These are phyloP conservation scores for Austroboletus olivaceoglutinosus DNA, from an alignment of 1,284 basidiomycete species.

Conservation along the genomic window DNA sequence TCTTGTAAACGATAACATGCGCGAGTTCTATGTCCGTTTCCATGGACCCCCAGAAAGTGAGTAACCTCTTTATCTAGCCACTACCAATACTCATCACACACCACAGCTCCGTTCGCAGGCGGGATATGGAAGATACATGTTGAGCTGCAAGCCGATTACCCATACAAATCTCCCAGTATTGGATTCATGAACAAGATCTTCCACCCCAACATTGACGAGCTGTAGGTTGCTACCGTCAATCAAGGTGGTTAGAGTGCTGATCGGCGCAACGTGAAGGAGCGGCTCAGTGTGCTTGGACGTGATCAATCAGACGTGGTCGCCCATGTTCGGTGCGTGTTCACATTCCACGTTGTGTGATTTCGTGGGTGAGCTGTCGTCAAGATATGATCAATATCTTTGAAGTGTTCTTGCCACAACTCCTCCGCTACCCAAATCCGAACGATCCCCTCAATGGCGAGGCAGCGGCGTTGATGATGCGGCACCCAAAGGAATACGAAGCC, in stretches of 20 bases:
- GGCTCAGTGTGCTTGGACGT: conserved; percentile 96
- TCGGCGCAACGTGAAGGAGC: conserved; percentile 52
- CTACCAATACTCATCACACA: conserved; percentile 11
- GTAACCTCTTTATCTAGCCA: conserved; percentile 34
- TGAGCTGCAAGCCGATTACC: conserved; percentile 98
- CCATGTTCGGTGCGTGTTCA: conserved; percentile 82
- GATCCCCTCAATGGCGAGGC: conserved; percentile 98
- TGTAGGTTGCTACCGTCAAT: conserved; percentile 50
- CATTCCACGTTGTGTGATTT: conserved; percentile 1
- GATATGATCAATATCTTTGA: conserved; percentile 99
- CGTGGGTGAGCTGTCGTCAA: conserved; percentile 32
- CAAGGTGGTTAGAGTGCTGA: not conserved
- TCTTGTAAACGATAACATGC: conserved; percentile 98
- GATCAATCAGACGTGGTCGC: conserved; percentile 99
- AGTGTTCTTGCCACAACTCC: conserved; percentile 93
- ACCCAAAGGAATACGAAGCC: conserved; percentile 90
- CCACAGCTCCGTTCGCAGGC: conserved; percentile 86
- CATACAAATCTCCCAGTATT: conserved; percentile 98
- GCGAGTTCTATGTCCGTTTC: conserved; percentile 98
- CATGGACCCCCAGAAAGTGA: conserved; percentile 92
- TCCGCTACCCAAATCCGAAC: conserved; percentile 97
- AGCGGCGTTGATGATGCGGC: conserved; percentile 93
- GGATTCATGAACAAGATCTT: conserved; percentile 99
- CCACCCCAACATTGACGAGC: conserved; percentile 97
- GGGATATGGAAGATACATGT: conserved; percentile 99